Conservation (phyloP, 2,329 filamentous ascomycete genomes). For the Aureobasidium sp. region DNA sequence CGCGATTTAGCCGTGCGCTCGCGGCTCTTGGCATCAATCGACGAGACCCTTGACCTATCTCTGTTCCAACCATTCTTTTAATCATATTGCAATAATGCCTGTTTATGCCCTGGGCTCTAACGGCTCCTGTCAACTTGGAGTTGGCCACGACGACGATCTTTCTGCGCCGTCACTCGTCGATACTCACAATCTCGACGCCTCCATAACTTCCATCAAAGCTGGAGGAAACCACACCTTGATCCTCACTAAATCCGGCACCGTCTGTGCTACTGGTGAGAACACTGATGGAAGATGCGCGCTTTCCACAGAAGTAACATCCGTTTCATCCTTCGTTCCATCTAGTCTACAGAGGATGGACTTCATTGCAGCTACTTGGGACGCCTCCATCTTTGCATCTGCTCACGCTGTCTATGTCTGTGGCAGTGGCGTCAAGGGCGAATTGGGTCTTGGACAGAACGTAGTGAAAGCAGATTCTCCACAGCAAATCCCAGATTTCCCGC, state of each 20-base stretch:
- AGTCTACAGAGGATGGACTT: constrained; percentile 23
- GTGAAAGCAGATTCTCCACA: constrained; percentile 30
- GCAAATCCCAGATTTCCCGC: constrained; percentile 55
- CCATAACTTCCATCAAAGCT: constrained; percentile 37
- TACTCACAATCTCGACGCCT: neutral
- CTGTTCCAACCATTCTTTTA: neutral
- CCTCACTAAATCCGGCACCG: constrained; percentile 47
- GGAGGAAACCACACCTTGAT: constrained; percentile 86
- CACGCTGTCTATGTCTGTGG: constrained; percentile 56
- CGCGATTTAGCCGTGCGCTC: constrained; percentile 17
- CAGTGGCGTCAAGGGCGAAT: constrained; percentile 59
- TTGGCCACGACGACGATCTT: constrained; percentile 35
- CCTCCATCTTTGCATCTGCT: constrained; percentile 52
- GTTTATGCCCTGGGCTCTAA: constrained; percentile 45
- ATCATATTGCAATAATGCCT: constrained; percentile 5
- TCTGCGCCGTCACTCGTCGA: constrained; percentile 22
- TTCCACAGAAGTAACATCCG: neutral
- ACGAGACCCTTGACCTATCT: neutral
- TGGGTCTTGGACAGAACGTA: constrained; percentile 49
- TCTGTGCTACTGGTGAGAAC: constrained; percentile 60
- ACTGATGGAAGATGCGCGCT: constrained; percentile 36
- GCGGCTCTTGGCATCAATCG: neutral
- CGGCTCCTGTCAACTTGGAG: constrained; percentile 43
- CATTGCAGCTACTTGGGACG: constrained; percentile 71
- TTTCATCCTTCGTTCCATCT: neutral